Evolutionary conservation across 306 rosid genomes (phyloP).

Genomic region (Prunus mume): DNA sequence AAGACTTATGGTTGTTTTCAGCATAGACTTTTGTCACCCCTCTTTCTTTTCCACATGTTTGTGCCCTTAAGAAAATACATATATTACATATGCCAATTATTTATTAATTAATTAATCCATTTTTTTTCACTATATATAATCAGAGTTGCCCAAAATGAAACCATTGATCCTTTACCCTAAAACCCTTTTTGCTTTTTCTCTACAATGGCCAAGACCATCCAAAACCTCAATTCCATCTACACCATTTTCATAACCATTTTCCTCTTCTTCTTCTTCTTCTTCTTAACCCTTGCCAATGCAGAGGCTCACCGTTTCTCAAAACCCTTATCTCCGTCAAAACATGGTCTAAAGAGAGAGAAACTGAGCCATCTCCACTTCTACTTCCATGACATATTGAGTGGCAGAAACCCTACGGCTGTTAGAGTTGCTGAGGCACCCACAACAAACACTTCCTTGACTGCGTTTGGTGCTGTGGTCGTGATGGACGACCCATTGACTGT

Average conservation of each 20-base stretch:
- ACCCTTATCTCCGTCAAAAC: slow-evolving; percentile 8
- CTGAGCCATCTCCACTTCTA: slow-evolving; percentile 53
- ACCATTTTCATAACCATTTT: slow-evolving; percentile 1
- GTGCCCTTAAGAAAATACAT: too few species aligned
- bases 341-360: slow-evolving; percentile 32
- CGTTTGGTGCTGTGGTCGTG: slow-evolving; percentile 46
- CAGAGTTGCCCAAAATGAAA: neutral
- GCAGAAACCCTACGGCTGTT: slow-evolving; percentile 43
- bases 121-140: neutral
- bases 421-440: slow-evolving; percentile 35
- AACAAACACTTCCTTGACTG: slow-evolving; percentile 23
- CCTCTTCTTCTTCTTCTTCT: slow-evolving; percentile 5
- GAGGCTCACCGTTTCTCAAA: slow-evolving; percentile 14
- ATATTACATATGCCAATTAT: too few species aligned
- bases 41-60: too few species aligned
- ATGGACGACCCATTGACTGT: slow-evolving; percentile 60
- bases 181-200: neutral
- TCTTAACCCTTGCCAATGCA: neutral
- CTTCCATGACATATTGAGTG: slow-evolving; percentile 49
- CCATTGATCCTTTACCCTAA: neutral
- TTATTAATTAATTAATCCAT: neutral
- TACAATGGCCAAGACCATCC: slow-evolving; percentile 15
- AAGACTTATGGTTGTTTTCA: too few species aligned
- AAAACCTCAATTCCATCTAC: neutral
- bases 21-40: too few species aligned